Evolutionary conservation across 2,329 filamentous ascomycete species (phyloP), one percentile per base, ranked within the genome.

Genomic region (Onygenales sp.): DNA sequence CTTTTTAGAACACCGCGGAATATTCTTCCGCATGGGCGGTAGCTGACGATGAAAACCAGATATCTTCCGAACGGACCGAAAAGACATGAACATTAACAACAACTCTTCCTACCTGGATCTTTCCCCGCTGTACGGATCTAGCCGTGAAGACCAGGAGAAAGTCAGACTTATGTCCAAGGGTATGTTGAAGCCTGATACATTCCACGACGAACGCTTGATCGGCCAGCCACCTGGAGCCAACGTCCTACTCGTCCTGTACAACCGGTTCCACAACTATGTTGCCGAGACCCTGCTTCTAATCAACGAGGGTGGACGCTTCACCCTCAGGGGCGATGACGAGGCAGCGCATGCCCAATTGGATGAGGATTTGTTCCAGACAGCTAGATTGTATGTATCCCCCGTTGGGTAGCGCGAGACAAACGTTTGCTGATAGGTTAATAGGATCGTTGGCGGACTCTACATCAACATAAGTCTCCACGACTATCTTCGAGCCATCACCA

Each of bases 31-130:
- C 13, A 7, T 36, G 36, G 39, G 32, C 3, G 27, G n/a, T 27
- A 14, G 10, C 5, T 35, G 38, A 21, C 52, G 27, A 52, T 47
- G 43, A 8, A 6, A 14, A 44, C 6, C 27, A 59, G 61, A 76
- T 57, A 70, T 76, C 39, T 77, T 76, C 57, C 65, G 70, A 32
- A 73, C 64, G 1, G 63, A 68, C 51, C 49, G 57, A 7, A 36
- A 39, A 5, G 63, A 69, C 65, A 63, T 32, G 57, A 70, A 57
- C 60, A 67, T 57, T 57, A 60, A 49, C 48, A 67, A 70, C 14
- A 70, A 61, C 0, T 75, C 73, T 0, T 77, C 74, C 0, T 77
- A 76, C 54, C 63, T 76, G 4, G 74, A 77, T 52, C 60, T 77
- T 1, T 64, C 71, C 2, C 73, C 73, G 0, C 58, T 76, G 0